These are phyloP conservation scores for Lactuca sativa DNA, from an alignment of 129 eudicot genomes.

Conservation along the genomic window DNA sequence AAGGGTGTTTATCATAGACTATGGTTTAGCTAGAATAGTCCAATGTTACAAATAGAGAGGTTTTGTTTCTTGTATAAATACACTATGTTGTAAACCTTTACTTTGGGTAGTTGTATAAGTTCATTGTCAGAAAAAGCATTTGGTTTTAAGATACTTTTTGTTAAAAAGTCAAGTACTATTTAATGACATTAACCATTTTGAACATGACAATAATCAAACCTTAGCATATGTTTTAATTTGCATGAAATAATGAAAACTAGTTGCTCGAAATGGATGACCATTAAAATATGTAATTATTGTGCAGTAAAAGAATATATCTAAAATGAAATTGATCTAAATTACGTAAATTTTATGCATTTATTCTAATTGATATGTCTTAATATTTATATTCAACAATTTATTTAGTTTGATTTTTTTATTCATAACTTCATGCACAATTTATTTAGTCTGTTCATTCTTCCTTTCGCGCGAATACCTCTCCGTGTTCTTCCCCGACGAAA, in stretches of 20 bases:
- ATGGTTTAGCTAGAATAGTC: too few species aligned
- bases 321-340: not conserved
- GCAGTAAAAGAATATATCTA: not conserved
- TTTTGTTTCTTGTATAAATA: too few species aligned
- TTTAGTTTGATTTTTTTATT: too few species aligned
- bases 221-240: not conserved
- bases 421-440: not conserved
- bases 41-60: too few species aligned
- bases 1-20: too few species aligned
- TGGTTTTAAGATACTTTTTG: too few species aligned
- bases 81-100: too few species aligned
- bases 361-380: not conserved
- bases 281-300: not conserved
- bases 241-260: not conserved
- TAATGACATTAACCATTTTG: too few species aligned
- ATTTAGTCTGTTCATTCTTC: conserved; percentile 3
- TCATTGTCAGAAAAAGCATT: too few species aligned
- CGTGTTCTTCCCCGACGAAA: conserved; percentile 21
- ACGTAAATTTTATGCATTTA: not conserved
- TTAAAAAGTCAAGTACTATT: too few species aligned
- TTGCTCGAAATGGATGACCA: not conserved
- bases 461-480: conserved; percentile 61
- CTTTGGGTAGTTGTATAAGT: too few species aligned
- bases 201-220: not conserved
- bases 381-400: too few species aligned